Conservation (phyloP, 23 red algal genomes). For the Gracilaria vermiculophylla region DNA sequence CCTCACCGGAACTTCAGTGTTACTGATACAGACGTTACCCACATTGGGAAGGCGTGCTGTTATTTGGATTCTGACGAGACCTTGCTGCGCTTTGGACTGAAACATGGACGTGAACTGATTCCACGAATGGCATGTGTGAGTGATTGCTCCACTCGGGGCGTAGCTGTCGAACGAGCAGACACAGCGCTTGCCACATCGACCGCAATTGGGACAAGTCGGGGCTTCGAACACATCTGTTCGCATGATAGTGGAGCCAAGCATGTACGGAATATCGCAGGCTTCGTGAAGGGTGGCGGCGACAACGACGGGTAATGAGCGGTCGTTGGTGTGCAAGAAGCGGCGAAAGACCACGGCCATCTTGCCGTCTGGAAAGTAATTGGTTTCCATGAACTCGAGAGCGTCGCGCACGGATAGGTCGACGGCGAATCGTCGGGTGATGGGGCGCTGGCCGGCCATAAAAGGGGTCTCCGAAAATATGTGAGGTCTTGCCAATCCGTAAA, state of each 20-base stretch:
- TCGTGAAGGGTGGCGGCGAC: constrained; percentile 27
- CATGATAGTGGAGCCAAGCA: constrained; percentile 52
- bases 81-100: constrained; percentile 31
- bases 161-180: constrained; percentile 56
- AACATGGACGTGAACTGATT: constrained; percentile 56
- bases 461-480: constrained; percentile 62
- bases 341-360: constrained; percentile 51
- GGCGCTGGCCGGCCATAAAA: constrained; percentile 38
- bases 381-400: constrained; percentile 74
- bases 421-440: constrained; percentile 62
- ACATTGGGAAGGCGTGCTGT: constrained; percentile 36
- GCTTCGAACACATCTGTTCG: constrained; percentile 32
- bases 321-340: constrained; percentile 50
- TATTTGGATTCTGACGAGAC: constrained; percentile 27
- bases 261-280: constrained; percentile 1
- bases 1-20: constrained; percentile 19
- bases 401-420: constrained; percentile 34
- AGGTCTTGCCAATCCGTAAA: constrained; percentile 48
- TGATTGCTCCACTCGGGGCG: not conserved
- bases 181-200: constrained; percentile 33
- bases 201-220: constrained; percentile 20
- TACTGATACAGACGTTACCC: constrained; percentile 37
- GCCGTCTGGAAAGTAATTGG: constrained; percentile 58
- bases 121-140: constrained; percentile 27
- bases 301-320: constrained; percentile 26